Conservation (phyloP, 345 rosid genomes). For the Bruguiera parviflora region DNA sequence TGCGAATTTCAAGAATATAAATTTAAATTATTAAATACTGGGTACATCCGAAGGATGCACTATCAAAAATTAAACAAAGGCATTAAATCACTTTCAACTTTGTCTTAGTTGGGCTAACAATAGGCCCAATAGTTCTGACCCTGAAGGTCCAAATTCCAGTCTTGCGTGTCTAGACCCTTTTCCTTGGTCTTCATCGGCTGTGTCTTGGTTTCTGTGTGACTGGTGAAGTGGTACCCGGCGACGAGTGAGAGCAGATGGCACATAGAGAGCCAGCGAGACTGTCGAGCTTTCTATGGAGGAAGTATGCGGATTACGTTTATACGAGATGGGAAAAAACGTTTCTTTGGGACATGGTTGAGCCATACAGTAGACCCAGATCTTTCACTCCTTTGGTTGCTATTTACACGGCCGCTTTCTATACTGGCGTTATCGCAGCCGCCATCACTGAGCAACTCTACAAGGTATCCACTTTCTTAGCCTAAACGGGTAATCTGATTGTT, state of each 20-base stretch:
- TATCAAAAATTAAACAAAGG: too few relatives aligned
- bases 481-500: too few relatives aligned
- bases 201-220: too few relatives aligned
- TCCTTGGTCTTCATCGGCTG: too few relatives aligned
- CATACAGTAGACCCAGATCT: constrained; percentile 74
- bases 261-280: constrained; percentile 16
- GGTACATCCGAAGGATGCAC: too few relatives aligned
- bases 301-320: constrained; percentile 70
- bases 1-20: too few relatives aligned
- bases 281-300: constrained; percentile 81
- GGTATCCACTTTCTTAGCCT: constrained; percentile 25
- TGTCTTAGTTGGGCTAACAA: too few relatives aligned
- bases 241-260: background rate
- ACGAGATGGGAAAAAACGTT: constrained; percentile 69
- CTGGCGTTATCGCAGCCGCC: constrained; percentile 81
- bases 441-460: constrained; percentile 85
- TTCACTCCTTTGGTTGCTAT: constrained; percentile 63
- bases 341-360: constrained; percentile 88
- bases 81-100: too few relatives aligned
- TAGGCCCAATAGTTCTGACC: too few relatives aligned
- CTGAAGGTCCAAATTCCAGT: too few relatives aligned
- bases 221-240: background rate
- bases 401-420: constrained; percentile 81
- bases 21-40: too few relatives aligned
- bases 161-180: too few relatives aligned